A percentile compares a stretch with the other conserved stretches of the same genome.
These are phyloP conservation scores for Trichoderma sp. DNA, from an alignment of 2,329 filamentous ascomycete species.

Conservation along the genomic window DNA sequence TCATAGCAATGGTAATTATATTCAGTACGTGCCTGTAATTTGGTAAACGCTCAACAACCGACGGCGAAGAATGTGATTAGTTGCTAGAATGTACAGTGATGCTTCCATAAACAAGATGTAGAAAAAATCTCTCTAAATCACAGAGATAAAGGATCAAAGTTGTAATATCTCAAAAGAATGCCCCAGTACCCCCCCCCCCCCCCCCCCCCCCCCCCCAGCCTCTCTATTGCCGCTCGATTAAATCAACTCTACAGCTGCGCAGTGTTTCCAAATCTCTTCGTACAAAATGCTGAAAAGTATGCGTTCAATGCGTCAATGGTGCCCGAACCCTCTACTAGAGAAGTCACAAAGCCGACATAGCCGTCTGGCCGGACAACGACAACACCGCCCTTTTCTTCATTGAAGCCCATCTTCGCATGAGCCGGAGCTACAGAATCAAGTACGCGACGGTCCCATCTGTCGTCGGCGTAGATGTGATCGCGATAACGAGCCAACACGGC, in stretches of 20 bases:
- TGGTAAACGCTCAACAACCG: neutral
- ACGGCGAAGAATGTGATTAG: neutral
- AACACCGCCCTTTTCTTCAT: conserved; percentile 71
- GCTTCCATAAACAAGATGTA: neutral
- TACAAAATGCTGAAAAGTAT: conserved; percentile 76
- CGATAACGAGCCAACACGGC: conserved; percentile 71
- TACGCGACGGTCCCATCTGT: conserved; percentile 71
- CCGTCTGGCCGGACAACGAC: conserved; percentile 86
- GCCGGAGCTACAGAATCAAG: conserved; percentile 71
- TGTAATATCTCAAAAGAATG: neutral
- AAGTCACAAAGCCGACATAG: conserved; percentile 77
- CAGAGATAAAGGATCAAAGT: neutral
- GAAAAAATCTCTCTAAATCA: neutral
- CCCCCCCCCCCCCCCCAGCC: too few species aligned
- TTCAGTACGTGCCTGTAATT: neutral
- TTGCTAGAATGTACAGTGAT: neutral
- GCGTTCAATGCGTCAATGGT: conserved; percentile 80
- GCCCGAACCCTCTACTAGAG: conserved; percentile 71
- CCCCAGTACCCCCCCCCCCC: neutral
- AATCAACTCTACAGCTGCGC: conserved; percentile 32
- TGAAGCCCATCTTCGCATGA: conserved; percentile 84
- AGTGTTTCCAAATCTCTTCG: conserved; percentile 55
- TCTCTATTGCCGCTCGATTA: neutral
- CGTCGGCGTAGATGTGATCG: conserved; percentile 84
- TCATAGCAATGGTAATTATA: neutral